Evolutionary conservation across 2,329 filamentous ascomycete genomes (phyloP), one percentile per base, ranked within the genome.

Genomic region (Pseudogymnoascus sp.): DNA sequence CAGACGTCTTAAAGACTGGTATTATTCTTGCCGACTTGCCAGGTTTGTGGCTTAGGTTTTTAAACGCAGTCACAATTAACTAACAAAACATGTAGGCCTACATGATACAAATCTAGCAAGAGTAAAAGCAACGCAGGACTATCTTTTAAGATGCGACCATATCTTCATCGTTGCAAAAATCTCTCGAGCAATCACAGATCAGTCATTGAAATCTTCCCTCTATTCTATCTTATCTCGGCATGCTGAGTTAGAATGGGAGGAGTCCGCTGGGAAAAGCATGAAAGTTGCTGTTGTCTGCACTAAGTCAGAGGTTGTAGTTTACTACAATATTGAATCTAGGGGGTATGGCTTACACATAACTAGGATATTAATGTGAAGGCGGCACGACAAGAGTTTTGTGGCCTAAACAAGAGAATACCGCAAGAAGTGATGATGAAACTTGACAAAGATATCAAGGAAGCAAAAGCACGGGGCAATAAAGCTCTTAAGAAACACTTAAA

Each of bases 111-210:
- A 76, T 64, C 59, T 75, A 38, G 74, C 74, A 11, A 70, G 74
- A 63, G 71, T 76, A 4, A 66, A 69, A 62, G 70, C 70, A 10
- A 75, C 74, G 13, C 70, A 75, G 44, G 70, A 70, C 19, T 76
- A 75, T 61, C 69, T 75, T 4, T 65, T 73, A 37, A 71, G 69
- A 21, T 76, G 74, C 67, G 71, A 75, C 47, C 71, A 72, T 19
- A 68, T 76, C 10, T 69, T 76, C 16, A 69, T 76, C n/a, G 74
- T 74, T 6, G 69, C 73, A 8, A 73, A 74, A 16, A 76, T 76
- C 59, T 68, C 69, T n/a, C 67, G 74, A 2, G 74, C 72, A 6
- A 69, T 74, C 7, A 74, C 71, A 4, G 68, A 75, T 50, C 68
- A 71, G 61, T 74, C 74, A 5, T 63, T 75, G 3, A 73, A 74